Conservation (phyloP, 139 green algal species). For the Asterochloris erici region DNA sequence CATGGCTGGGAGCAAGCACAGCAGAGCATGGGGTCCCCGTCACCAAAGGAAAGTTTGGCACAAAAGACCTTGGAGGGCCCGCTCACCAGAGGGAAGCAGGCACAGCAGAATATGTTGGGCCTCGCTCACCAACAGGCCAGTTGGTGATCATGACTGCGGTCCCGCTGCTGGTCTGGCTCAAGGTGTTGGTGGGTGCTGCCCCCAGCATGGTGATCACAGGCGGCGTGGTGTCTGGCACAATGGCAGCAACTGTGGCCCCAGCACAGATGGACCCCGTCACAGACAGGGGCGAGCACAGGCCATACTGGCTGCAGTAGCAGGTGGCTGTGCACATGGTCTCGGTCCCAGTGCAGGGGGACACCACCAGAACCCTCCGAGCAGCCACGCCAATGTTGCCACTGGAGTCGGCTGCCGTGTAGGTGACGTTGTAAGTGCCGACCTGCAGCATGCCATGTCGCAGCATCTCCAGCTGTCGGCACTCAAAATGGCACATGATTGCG, state of each 20-base stretch:
- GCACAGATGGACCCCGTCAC: background rate
- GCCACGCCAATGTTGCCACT: constrained; percentile 1
- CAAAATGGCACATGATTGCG: background rate
- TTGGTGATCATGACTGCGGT: background rate
- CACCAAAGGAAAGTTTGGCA: no score
- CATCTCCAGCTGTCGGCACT: background rate
- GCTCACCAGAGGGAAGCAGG: no score
- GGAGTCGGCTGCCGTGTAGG: background rate
- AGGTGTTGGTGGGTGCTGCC: background rate
- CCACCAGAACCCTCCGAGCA: background rate
- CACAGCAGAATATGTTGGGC: no score
- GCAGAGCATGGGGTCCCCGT: no score
- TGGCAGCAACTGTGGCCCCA: background rate
- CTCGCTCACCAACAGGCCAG: no score
- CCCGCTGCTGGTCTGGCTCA: background rate
- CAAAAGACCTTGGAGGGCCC: no score
- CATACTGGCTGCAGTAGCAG: background rate
- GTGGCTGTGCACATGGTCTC: background rate
- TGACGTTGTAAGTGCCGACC: background rate
- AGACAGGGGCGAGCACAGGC: background rate
- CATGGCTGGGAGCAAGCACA: background rate
- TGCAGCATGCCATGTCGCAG: background rate
- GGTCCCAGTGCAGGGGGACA: background rate
- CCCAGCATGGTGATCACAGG: background rate
- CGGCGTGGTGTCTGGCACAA: background rate